Conservation (phyloP, 2,329 filamentous ascomycete genomes). For the Xylaria sp. region DNA sequence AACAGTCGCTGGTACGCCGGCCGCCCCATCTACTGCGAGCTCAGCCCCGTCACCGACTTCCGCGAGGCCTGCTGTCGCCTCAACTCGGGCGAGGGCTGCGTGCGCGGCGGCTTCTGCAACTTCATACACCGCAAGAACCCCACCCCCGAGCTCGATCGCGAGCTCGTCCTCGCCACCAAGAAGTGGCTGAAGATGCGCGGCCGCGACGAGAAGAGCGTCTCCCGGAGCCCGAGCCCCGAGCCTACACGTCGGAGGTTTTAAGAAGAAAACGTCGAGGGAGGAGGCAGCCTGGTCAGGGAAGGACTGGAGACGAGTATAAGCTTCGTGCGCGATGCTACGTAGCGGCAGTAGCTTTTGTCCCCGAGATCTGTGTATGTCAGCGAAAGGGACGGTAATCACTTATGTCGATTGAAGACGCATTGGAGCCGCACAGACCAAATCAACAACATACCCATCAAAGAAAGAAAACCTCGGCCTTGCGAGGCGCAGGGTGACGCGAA, state of each 20-base stretch:
- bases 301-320: neutral
- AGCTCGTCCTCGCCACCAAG: conserved; percentile 88
- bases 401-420: neutral
- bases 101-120: conserved; percentile 97
- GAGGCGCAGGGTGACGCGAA: neutral
- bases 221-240: conserved; percentile 86
- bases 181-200: conserved; percentile 93
- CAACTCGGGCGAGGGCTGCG: conserved; percentile 94
- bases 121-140: conserved; percentile 99
- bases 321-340: neutral
- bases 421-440: neutral
- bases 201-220: conserved; percentile 83
- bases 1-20: conserved; percentile 98
- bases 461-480: neutral
- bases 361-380: neutral
- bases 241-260: conserved; percentile 74
- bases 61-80: conserved; percentile 95
- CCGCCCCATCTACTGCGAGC: conserved; percentile 96
- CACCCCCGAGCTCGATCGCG: conserved; percentile 84
- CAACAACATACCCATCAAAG: neutral
- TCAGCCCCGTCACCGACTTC: conserved; percentile 97
- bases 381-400: neutral
- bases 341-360: no score
- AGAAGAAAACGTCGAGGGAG: neutral
- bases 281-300: neutral